These are phyloP conservation scores for Sphaerostilbella broomeana DNA, from an alignment of 2,329 filamentous ascomycete genomes.

Conservation along the genomic window DNA sequence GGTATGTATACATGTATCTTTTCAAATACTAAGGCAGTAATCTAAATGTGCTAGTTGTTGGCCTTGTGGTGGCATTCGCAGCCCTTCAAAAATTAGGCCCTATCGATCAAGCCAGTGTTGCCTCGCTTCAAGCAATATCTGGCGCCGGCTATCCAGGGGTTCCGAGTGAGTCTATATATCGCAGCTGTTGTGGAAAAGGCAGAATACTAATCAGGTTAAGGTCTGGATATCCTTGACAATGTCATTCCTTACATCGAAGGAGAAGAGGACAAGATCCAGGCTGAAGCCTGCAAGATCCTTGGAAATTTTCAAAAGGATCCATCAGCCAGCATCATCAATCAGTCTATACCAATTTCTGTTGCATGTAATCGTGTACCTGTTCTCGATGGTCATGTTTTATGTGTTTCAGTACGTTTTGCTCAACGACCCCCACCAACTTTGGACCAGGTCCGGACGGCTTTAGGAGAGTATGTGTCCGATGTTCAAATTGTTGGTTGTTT, in stretches of 20 bases:
- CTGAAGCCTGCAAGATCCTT: constrained; percentile 10
- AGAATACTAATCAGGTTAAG: constrained; percentile 1
- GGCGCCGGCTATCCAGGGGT: constrained; percentile 7
- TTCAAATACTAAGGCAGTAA: constrained; percentile 1
- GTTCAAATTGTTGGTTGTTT: constrained; percentile 7
- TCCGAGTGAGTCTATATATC: constrained; percentile 1
- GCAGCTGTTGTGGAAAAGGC: constrained; percentile 1
- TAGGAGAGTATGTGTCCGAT: constrained; percentile 5
- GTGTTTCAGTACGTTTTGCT: constrained; percentile 4
- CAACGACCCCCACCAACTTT: constrained; percentile 4
- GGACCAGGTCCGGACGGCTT: constrained; percentile 3
- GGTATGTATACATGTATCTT: constrained; percentile 4
- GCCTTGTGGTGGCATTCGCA: constrained; percentile 6
- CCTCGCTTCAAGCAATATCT: constrained; percentile 4
- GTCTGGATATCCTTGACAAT: constrained; percentile 8
- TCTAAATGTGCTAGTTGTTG: constrained; percentile 4
- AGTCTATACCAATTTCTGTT: constrained; percentile 1
- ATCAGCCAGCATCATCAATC: constrained; percentile 1
- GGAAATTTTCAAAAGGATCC: constrained; percentile 3
- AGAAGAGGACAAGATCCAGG: constrained; percentile 11
- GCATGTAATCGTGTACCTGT: constrained; percentile 7
- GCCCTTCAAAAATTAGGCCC: constrained; percentile 4
- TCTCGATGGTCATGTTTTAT: constrained; percentile 6
- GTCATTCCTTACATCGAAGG: constrained; percentile 8
- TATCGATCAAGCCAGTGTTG: constrained; percentile 3